phyloP scores from a whole-genome alignment of 2,329 filamentous ascomycete species.

The Endoconidiophora polonica region DNA sequence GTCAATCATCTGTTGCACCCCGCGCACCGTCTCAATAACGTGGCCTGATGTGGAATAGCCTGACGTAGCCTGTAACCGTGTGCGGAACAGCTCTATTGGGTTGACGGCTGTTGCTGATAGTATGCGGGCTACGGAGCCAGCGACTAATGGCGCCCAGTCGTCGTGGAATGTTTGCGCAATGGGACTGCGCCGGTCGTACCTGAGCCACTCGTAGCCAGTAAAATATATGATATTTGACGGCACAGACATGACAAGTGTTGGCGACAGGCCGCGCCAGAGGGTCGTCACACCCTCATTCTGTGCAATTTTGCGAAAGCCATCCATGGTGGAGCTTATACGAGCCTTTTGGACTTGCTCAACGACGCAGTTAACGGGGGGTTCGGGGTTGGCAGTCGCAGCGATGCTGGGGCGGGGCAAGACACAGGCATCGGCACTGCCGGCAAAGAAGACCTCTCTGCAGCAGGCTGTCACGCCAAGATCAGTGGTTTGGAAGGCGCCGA shows the following conservation, averaged over 20 bases:
- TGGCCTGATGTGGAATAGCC: conserved; percentile 45
- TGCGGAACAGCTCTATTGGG: conserved; percentile 87
- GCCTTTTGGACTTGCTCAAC: conserved; percentile 73
- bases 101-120: conserved; percentile 70
- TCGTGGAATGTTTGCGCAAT: conserved; percentile 48
- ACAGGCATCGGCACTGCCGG: conserved; percentile 67
- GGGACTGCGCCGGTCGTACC: conserved; percentile 56
- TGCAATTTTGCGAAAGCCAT: conserved; percentile 86
- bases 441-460: conserved; percentile 95
- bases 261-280: conserved; percentile 85
- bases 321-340: conserved; percentile 78
- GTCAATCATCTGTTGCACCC: conserved; percentile 63
- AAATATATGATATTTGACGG: conserved; percentile 98
- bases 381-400: conserved; percentile 28
- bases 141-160: conserved; percentile 60
- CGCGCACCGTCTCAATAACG: conserved; percentile 61
- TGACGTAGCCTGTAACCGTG: conserved; percentile 68
- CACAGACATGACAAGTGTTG: conserved; percentile 83
- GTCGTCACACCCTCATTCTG: conserved; percentile 76
- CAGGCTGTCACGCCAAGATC: conserved; percentile 87
- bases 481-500: conserved; percentile 53
- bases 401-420: conserved; percentile 46
- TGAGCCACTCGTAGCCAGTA: conserved; percentile 90
- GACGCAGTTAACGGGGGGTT: conserved; percentile 51
- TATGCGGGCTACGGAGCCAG: conserved; percentile 61